Evolutionary conservation across 768 basidiomycete genomes (phyloP).

Genomic region (Phylloporus arenicola): DNA sequence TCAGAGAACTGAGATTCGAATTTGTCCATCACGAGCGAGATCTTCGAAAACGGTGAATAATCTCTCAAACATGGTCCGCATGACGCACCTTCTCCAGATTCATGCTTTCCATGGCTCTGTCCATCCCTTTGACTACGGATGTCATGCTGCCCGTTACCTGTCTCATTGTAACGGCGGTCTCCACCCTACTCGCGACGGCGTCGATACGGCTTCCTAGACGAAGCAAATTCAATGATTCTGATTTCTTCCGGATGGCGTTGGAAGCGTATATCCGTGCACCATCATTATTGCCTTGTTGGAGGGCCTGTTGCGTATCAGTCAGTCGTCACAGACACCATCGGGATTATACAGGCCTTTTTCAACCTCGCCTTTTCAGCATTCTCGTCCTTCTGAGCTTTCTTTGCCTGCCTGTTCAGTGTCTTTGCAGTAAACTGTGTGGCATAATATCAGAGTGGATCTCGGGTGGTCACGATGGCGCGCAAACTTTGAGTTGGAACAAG

Average conservation of each 20-base stretch:
- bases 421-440: conserved; percentile 89
- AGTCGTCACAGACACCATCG: too few relatives aligned
- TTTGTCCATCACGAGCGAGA: conserved; percentile 98
- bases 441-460: conserved; percentile 10
- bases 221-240: conserved; percentile 85
- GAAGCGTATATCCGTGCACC: conserved; percentile 97
- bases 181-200: conserved; percentile 93
- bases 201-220: conserved; percentile 89
- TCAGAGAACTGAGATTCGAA: conserved; percentile 96
- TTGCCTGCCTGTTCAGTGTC: conserved; percentile 88
- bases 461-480: conserved; percentile 11
- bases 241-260: conserved; percentile 98
- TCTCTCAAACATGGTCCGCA: neutral
- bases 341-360: conserved; percentile 70
- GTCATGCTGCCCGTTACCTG: conserved; percentile 96
- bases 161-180: conserved; percentile 98
- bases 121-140: conserved; percentile 95
- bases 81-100: conserved; percentile 85
- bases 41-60: conserved; percentile 43
- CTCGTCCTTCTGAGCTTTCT: conserved; percentile 98
- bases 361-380: conserved; percentile 78
- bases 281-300: conserved; percentile 94
- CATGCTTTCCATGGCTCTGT: conserved; percentile 99
- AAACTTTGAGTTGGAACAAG: conserved; percentile 96
- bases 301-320: conserved; percentile 56